Percentiles rank a stretch among this genome's conserved stretches.
Evolutionary conservation across 2,329 filamentous ascomycete genomes (phyloP).

Genomic region (Zymoseptoria pseudotritici): DNA sequence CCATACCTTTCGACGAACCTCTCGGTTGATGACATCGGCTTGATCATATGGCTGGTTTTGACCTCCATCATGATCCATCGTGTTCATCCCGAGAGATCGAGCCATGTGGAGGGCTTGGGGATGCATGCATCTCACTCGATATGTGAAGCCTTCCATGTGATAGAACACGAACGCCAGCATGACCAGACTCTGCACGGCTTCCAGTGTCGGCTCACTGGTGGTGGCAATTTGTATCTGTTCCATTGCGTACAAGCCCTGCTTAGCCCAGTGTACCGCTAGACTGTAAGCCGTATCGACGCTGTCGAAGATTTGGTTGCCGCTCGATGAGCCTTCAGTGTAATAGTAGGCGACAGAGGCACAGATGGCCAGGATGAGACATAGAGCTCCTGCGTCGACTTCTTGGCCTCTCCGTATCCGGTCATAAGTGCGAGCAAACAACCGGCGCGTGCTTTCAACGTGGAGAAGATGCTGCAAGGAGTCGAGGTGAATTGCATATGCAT

Average conservation of each 20-base stretch:
- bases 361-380: constrained; percentile 8
- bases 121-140: constrained; percentile 15
- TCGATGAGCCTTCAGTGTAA: constrained; percentile 5
- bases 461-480: constrained; percentile 23
- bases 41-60: constrained; percentile 1
- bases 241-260: constrained; percentile 10
- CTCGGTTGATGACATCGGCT: constrained; percentile 16
- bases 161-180: constrained; percentile 24
- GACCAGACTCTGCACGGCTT: constrained; percentile 23
- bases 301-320: constrained; percentile 2
- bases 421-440: constrained; percentile 14
- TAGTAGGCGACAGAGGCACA: constrained; percentile 12
- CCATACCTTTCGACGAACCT: constrained; percentile 24
- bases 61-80: constrained; percentile 10
- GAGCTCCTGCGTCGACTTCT: constrained; percentile 5
- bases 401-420: constrained; percentile 3
- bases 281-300: constrained; percentile 6
- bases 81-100: constrained; percentile 19
- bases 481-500: constrained; percentile 16
- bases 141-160: constrained; percentile 24
- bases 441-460: constrained; percentile 14
- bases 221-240: constrained; percentile 8
- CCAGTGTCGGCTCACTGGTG: constrained; percentile 8
- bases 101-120: constrained; percentile 17
- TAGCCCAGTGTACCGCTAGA: constrained; percentile 6